phyloP scores from a whole-genome alignment of 139 green algal genomes.

The Closterium sp. region DNA sequence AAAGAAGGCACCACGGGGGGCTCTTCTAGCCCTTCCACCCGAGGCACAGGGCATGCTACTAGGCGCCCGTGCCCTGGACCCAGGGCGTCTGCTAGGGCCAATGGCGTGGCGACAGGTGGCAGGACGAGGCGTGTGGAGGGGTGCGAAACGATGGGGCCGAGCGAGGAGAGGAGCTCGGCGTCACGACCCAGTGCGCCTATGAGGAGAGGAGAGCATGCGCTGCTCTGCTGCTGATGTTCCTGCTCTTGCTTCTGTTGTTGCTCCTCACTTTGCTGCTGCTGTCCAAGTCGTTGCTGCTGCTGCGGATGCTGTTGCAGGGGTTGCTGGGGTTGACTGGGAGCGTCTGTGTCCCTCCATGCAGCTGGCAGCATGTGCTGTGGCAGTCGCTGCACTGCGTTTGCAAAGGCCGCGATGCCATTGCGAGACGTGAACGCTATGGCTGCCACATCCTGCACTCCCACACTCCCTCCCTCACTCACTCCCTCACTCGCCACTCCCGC shows the following conservation, averaged over 20 bases:
- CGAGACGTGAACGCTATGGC: background rate
- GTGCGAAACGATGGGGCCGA: background rate
- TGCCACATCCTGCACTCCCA: background rate
- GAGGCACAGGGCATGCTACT: slow-evolving; percentile 20
- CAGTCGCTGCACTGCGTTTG: background rate
- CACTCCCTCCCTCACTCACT: background rate
- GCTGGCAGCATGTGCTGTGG: background rate
- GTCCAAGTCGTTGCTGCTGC: background rate
- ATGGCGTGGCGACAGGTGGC: slow-evolving; percentile 20
- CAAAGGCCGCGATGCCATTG: background rate
- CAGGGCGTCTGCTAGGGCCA: slow-evolving; percentile 29
- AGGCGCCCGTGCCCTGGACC: slow-evolving; percentile 13
- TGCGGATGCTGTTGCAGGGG: background rate
- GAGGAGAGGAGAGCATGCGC: background rate
- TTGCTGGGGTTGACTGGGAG: background rate
- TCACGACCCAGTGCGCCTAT: background rate
- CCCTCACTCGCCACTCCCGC: background rate
- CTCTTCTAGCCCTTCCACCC: slow-evolving; percentile 25
- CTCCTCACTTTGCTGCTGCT: background rate
- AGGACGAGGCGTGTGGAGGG: background rate
- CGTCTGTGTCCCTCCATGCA: background rate
- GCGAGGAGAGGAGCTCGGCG: background rate
- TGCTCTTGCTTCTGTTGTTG: background rate
- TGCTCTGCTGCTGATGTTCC: background rate
- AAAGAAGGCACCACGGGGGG: slow-evolving; percentile 24